These are phyloP conservation scores for Candida methanosorbosa DNA, from an alignment of 805 yeast genomes.

Conservation along the genomic window DNA sequence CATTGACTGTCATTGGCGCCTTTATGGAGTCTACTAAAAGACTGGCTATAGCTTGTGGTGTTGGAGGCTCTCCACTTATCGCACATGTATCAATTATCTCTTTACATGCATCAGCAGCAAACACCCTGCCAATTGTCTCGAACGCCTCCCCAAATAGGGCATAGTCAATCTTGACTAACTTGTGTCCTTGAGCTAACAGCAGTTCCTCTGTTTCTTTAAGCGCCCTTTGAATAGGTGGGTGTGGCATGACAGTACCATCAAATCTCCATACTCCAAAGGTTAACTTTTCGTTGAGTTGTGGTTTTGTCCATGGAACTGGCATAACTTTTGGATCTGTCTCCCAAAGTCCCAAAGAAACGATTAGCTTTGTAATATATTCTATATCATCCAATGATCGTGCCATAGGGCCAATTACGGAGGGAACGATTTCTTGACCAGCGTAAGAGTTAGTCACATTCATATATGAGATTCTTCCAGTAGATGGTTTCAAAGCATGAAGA, in stretches of 20 bases:
- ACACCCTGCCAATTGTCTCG: constrained; percentile 1
- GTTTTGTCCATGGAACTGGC: constrained; percentile 33
- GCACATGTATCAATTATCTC: constrained; percentile 16
- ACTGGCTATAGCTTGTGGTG: constrained; percentile 1
- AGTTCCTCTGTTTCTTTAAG: constrained; percentile 20
- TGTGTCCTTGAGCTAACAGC: constrained; percentile 29
- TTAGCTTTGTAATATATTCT: constrained; percentile 35
- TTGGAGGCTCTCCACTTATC: constrained; percentile 22
- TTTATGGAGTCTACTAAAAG: constrained; percentile 4
- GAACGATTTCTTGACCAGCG: constrained; percentile 42
- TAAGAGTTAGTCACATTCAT: constrained; percentile 23
- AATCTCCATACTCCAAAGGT: constrained; percentile 37
- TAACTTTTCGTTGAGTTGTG: constrained; percentile 17
- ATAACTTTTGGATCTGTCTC: constrained; percentile 31
- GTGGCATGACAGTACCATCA: constrained; percentile 40
- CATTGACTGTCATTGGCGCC: constrained; percentile 8
- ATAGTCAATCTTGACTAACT: constrained; percentile 17
- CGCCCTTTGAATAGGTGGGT: constrained; percentile 47
- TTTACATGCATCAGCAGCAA: constrained; percentile 13
- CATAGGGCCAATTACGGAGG: constrained; percentile 46
- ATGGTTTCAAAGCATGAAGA: constrained; percentile 23
- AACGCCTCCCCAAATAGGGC: constrained; percentile 2
- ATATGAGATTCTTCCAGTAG: constrained; percentile 27
- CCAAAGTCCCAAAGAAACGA: constrained; percentile 32
- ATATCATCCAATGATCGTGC: constrained; percentile 40